Base-by-base conservation (phyloP, 768 basidiomycete genomes). In the Rhizopogon vesiculosus region DNA sequence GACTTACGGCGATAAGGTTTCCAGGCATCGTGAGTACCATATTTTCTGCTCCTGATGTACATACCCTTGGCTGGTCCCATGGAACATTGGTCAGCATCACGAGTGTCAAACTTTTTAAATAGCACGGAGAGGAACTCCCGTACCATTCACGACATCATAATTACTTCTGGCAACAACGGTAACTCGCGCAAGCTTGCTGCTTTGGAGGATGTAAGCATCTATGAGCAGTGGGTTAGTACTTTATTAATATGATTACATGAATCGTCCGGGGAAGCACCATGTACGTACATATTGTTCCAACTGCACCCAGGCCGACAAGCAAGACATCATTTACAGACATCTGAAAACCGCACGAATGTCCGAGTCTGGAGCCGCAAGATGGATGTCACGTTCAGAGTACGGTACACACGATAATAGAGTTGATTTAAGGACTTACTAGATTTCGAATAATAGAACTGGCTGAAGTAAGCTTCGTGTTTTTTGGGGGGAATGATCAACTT, bases 151-250 rank as follows among this genome's bases (percentile, higher is more conserved):
- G 2, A 74, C 69, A 12, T 83, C 76, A 63, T 81, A 87, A 56
- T 89, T 88, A 50, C 87, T 83, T 54, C 89, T 70, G 2, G 89
- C 89, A 1, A 91, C 85, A 16, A 76, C 84, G 1, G 89, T 91
- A 8, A 92, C 83, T 25, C 80, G 76, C 1, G 79, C 86, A 31
- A 78, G 72, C 10, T 49, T 49, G 19, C 48, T 49, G 5, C 19
- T 22, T 38, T 49, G 48, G 19, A 87, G 70, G 52, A 86, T 74
- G 50, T 79, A 72, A 1, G 84, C 77, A 62, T 84, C 84, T 87
- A 52, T 1, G 13, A 22, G 35, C 3, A 38, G 33, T 35, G 44
- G 13, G 1, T 40, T 29, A 42, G 45, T 39, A 38, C 31, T 33
- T 33, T 9, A 41, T 9, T 19, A 45, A 12, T 53, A 33, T 35